phyloP scores from a whole-genome alignment of 2,329 filamentous ascomycete genomes.

The Diaporthe sp. region DNA sequence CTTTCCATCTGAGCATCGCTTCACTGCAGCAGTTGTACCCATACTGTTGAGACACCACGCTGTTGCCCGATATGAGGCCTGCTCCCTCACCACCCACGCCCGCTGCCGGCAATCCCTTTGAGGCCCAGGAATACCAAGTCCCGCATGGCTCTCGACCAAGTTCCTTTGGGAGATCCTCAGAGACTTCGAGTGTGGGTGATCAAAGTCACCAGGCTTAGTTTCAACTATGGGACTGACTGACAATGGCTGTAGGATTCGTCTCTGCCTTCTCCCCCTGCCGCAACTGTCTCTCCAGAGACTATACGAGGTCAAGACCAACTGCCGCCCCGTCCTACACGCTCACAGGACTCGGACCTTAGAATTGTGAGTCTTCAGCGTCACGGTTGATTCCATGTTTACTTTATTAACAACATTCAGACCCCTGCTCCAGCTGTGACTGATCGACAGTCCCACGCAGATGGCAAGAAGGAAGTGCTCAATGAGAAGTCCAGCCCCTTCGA shows the following conservation, averaged over 20 bases:
- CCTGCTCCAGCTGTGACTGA: slow-evolving; percentile 27
- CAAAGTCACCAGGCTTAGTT: not conserved
- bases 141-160: slow-evolving; percentile 27
- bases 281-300: not conserved
- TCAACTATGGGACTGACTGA: not conserved
- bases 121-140: slow-evolving; percentile 37
- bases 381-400: not conserved
- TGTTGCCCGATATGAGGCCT: slow-evolving; percentile 23
- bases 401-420: slow-evolving; percentile 39
- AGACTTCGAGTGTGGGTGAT: slow-evolving; percentile 26
- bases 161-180: slow-evolving; percentile 8
- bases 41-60: not conserved
- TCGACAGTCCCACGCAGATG: not conserved
- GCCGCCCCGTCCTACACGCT: not conserved
- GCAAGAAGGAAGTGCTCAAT: slow-evolving; percentile 40
- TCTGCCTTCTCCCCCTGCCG: slow-evolving; percentile 27
- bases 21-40: not conserved
- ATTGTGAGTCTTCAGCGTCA: slow-evolving; percentile 41
- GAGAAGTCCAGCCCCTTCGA: slow-evolving; percentile 42
- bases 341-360: slow-evolving; percentile 22
- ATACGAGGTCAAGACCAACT: not conserved
- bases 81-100: slow-evolving; percentile 5
- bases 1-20: too few relatives aligned
- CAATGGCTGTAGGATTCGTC: slow-evolving; percentile 7
- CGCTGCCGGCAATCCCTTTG: slow-evolving; percentile 36